Base-by-base conservation (phyloP, 768 basidiomycete genomes). In the Lactarius trivialis region DNA sequence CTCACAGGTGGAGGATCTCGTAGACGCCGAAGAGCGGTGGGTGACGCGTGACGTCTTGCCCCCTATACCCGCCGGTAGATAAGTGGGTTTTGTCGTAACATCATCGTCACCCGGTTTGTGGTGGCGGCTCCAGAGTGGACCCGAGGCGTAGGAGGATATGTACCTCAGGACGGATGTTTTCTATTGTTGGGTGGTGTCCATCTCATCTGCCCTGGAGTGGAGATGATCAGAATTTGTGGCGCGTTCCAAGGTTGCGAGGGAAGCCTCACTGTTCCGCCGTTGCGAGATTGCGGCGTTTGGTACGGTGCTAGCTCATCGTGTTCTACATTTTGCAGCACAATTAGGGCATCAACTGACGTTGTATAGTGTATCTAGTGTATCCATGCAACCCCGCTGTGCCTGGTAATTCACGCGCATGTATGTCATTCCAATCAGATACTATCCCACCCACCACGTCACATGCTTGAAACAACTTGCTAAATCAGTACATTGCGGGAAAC, bases 141-240 rank as follows among this genome's bases (percentile, higher is more conserved):
- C 79, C 79, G 72, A 93, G 90, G 56, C 82, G 81, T 63, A 81
- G 76, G 59, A 92, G 77, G n/a, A 91, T 75, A 37, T 76, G 73
- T 68, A 86, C 68, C 21, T 83, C 88, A 49, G 82, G 77, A 69
- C 81, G 79, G 56, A 80, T 77, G 65, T 73, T 78, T 65, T 76
- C 83, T 73, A 93, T 91, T 58, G 91, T 93, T 56, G 90, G 91
- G 74, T 91, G 90, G 54, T 74, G 77, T 37, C n/a, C n/a, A n/a
- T n/a, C n/a, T n/a, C 78, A 79, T 67, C 45, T 78, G 79, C 68
- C 90, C 90, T 91, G 69, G 58, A 80, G 74, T 87, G 89, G 65
- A 53, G n/a, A 57, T 66, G 55, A 64, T 62, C 68, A 55, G 53
- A 56, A 55, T 51, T 55, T 45, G 26, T 50, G 50, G 36, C 57